Evolutionary conservation across 2,329 filamentous ascomycete species (phyloP), one percentile per base, ranked within the genome.

Genomic region (Cercospora zeae-maydis): DNA sequence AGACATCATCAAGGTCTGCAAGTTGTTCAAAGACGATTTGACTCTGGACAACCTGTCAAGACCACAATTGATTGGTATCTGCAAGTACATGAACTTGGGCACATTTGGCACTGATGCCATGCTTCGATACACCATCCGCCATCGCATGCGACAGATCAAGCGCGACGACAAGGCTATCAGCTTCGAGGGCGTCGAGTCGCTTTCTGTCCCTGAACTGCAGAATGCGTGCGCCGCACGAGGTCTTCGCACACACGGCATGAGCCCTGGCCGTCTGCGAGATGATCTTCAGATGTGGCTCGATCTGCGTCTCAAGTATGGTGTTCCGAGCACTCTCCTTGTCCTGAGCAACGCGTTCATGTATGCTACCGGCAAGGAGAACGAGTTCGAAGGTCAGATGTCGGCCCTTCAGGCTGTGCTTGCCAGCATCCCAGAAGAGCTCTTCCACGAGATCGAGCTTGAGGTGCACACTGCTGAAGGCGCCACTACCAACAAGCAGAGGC

Each of bases 131-230:
- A 92, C 96, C 76, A 87, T 99, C 72, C 91, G 95, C 63, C 93
- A 98, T 79, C 91, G 93, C 66, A 99, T 99, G 95, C 88, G 93
- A 72, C 95, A 99, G 79, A 98, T 98, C 83, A 99, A 99, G 87
- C 89, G 93, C 67, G 95, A 99, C 74, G 95, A 99, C 79, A 88
- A 88, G 69, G 92, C 93, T 67, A 99, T 99, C 75, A 90, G 87
- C 76, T 96, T 89, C 74, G 95, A 99, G 78, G 93, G 95, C 34
- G 89, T 99, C 31, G 92, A 96, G 64, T 93, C 89, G 59, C 85
- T 99, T 58, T 96, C 92, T n/a, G 92, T 98, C 0, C 84, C 88
- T 1, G 95, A 99, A 78, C 84, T 99, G 52, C 95, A 98, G 81
- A 90, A 88, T 73, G 95, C 95, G 1, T 96, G 92, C 75, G 92